Evolutionary conservation across 768 basidiomycete genomes (phyloP).

Genomic region (Tephrocybe sp.): DNA sequence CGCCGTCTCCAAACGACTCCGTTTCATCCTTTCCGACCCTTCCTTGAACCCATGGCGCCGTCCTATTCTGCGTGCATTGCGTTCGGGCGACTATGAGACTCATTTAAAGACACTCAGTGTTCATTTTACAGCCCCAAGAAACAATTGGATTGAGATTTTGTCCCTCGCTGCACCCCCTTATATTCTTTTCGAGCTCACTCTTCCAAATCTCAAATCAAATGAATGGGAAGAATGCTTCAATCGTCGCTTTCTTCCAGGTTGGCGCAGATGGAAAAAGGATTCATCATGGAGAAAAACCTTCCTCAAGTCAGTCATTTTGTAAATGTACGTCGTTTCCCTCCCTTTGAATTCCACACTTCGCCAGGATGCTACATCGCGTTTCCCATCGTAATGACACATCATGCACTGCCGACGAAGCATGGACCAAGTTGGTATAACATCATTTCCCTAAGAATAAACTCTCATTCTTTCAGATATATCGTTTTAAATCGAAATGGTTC

Average conservation of each 20-base stretch:
- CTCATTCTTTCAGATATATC: conserved; percentile 47
- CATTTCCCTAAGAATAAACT: conserved; percentile 7
- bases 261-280: conserved; percentile 67
- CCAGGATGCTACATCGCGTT: conserved; percentile 58
- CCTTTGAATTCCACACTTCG: conserved; percentile 11
- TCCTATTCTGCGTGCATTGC: conserved; percentile 62
- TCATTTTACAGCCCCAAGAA: conserved; percentile 61
- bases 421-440: conserved; percentile 62
- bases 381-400: conserved; percentile 66
- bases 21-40: conserved; percentile 56
- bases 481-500: conserved; percentile 74
- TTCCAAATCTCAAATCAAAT: conserved; percentile 60
- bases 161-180: conserved; percentile 58
- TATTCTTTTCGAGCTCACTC: conserved; percentile 63
- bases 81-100: conserved; percentile 41
- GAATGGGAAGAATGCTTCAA: conserved; percentile 80
- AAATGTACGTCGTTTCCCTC: conserved; percentile 1
- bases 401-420: conserved; percentile 79
- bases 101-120: conserved; percentile 59
- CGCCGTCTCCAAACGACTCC: conserved; percentile 58
- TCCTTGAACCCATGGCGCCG: conserved; percentile 74
- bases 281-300: conserved; percentile 63
- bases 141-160: conserved; percentile 79
- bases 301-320: conserved; percentile 49
- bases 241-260: conserved; percentile 73